Evolutionary conservation across 352 stramenopile genomes (phyloP), one percentile per base, ranked within the genome.

Genomic region (Pythium guiyangense): DNA sequence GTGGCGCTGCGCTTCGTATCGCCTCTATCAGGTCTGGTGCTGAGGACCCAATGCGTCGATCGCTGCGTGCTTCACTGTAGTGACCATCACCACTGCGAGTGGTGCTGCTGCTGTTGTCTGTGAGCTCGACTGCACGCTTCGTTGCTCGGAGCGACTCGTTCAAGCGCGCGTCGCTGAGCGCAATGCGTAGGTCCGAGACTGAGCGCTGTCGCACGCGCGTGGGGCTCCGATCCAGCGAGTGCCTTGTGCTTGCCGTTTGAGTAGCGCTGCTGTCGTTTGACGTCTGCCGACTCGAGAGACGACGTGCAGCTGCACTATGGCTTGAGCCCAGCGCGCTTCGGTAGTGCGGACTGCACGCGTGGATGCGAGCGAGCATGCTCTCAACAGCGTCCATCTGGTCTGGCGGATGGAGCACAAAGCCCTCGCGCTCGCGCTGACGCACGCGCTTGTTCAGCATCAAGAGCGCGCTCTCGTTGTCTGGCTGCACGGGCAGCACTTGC

Each of bases 381-480:
- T 73, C 56, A 0, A 76, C 34, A 15, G 42, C 35, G 3, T 63
- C 49, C 11, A 73, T 52, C 25, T 71, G 62, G 20, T 37, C 44
- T 0, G 22, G 4, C 26, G 59, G 65, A 6, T 60, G 57, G 11
- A 71, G 31, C 37, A 66, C 53, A 35, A 69, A 76, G 0, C 68
- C 68, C 27, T 56, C 37, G 10, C 64, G 29, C 47, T 59, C 40
- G 29, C 53, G 68, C 3, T 39, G 27, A 6, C 40, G 12, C 11
- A 60, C 39, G 18, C 61, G 53, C 39, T 76, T 76, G 51, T 71
- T 75, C n/a, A 76, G 48, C 53, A 70, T 59, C 4, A 69, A 47
- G 11, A 79, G 42, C 4, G 70, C 67, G 40, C 60, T 69, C 9
- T 44, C 54, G 10, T 54, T 20, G 22, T 27, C 55, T 3, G 47